Base-by-base conservation (phyloP, 495 filamentous ascomycete genomes). In the Sabuloglossum arenarium region DNA sequence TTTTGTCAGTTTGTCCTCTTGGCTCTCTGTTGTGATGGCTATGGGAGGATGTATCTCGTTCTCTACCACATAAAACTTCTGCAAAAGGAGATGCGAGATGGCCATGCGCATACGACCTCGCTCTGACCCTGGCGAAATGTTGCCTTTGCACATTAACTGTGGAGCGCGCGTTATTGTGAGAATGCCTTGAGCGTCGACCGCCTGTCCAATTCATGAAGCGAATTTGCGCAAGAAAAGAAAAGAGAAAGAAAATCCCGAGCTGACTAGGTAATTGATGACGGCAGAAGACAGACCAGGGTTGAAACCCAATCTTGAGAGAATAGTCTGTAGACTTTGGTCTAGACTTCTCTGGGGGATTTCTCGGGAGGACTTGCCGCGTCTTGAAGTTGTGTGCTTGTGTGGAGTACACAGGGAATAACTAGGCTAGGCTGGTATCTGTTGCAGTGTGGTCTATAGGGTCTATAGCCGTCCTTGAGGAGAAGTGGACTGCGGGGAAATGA, bases 201-300 rank as follows among this genome's bases (percentile, higher is more conserved):
- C 53, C 53, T 5, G 53, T 54, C 53, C 53, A 54, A 39, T 54
- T 54, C 53, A 54, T 54, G 1, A 1, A 23, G 47, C 27, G 12
- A 24, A n/a, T 6, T 16, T 29, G 25, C 28, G 47, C 25, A 11
- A 1, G 21, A 23, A 43, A n/a, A n/a, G 34, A 8, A 39, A 29
- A 1, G 47, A n/a, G 47, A 51, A 14, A 19, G 47, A 51, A 51
- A 8, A 5, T 21, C 39, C n/a, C 5, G 23, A 51, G 47, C 25
- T 51, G 47, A 16, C 47, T 19, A 16, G 16, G 28, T 51, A 29
- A 27, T 14, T 27, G 12, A 29, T 5, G 47, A 14, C 47, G 12
- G 45, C 11, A 28, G 34, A 39, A 39, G 8, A 39, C 34, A 39
- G 34, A 16, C 8, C 16, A 39, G 34, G 28, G 25, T 19, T 16